Evolutionary conservation across 495 filamentous ascomycete species (phyloP).

Genomic region (Entonaema liquescens): DNA sequence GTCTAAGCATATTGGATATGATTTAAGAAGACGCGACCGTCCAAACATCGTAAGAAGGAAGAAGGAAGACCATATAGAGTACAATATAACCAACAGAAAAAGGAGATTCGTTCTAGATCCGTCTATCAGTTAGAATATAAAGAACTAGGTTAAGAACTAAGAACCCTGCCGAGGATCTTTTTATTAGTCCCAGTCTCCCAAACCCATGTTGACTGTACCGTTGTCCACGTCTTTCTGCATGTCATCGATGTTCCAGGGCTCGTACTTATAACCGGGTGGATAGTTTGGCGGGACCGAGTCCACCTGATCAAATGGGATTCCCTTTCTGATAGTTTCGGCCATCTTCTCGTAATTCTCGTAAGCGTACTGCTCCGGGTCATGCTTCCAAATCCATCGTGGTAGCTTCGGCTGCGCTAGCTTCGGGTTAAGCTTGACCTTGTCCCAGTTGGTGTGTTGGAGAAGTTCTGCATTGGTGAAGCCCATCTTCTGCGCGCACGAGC

Average conservation of each 20-base stretch:
- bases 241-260: slow-evolving; percentile 57
- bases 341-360: slow-evolving; percentile 62
- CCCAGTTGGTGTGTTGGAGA: slow-evolving; percentile 67
- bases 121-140: not conserved
- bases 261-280: slow-evolving; percentile 55
- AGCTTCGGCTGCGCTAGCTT: slow-evolving; percentile 58
- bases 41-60: no score
- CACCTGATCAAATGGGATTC: slow-evolving; percentile 50
- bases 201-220: slow-evolving; percentile 49
- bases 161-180: not conserved
- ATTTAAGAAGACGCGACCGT: no score
- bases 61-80: not conserved
- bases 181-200: slow-evolving; percentile 51
- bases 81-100: not conserved
- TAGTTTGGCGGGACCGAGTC: slow-evolving; percentile 54
- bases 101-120: not conserved
- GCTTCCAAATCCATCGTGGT: slow-evolving; percentile 63
- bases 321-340: slow-evolving; percentile 50
- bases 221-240: slow-evolving; percentile 51
- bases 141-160: not conserved
- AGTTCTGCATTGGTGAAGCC: slow-evolving; percentile 65
- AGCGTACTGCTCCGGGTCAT: slow-evolving; percentile 65
- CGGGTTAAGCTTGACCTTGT: slow-evolving; percentile 61
- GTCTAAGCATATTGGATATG: no score
- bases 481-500: slow-evolving; percentile 63